These are phyloP conservation scores for Podaxis sp. DNA, from an alignment of 768 basidiomycete species.

Conservation along the genomic window DNA sequence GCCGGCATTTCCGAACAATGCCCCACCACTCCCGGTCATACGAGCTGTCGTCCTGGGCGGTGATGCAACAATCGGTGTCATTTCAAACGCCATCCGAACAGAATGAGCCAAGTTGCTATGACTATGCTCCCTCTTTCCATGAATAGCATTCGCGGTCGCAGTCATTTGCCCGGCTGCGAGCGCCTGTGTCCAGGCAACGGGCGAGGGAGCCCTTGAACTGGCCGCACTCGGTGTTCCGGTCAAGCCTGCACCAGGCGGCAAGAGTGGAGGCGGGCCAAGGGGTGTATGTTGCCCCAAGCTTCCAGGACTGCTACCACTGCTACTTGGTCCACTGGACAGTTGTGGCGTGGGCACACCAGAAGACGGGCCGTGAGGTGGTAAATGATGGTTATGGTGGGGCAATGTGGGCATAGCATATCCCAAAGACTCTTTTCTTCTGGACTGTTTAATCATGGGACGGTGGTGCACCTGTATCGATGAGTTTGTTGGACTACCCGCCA, in stretches of 20 bases:
- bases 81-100: conserved; percentile 85
- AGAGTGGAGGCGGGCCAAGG: conserved; percentile 18
- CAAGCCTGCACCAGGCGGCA: conserved; percentile 16
- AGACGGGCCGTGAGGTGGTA: conserved; percentile 27
- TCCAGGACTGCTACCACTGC: conserved; percentile 63
- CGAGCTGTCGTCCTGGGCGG: conserved; percentile 40
- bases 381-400: conserved; percentile 14
- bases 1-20: conserved; percentile 20
- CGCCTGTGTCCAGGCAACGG: conserved; percentile 41
- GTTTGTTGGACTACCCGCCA: conserved; percentile 18
- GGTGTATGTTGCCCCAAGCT: conserved; percentile 39
- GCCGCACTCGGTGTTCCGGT: conserved; percentile 36
- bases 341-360: conserved; percentile 50
- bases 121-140: conserved; percentile 28
- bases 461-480: conserved; percentile 14
- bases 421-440: conserved; percentile 8
- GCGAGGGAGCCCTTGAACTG: conserved; percentile 63
- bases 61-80: conserved; percentile 74
- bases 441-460: conserved; percentile 8
- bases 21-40: conserved; percentile 21
- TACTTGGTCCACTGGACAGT: conserved; percentile 65
- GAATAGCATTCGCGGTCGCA: conserved; percentile 12
- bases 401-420: conserved; percentile 11
- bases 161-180: conserved; percentile 20
- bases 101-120: conserved; percentile 79